Base-by-base conservation (phyloP, 202 grass and related monocot genomes). In the Elaeis oleifera region DNA sequence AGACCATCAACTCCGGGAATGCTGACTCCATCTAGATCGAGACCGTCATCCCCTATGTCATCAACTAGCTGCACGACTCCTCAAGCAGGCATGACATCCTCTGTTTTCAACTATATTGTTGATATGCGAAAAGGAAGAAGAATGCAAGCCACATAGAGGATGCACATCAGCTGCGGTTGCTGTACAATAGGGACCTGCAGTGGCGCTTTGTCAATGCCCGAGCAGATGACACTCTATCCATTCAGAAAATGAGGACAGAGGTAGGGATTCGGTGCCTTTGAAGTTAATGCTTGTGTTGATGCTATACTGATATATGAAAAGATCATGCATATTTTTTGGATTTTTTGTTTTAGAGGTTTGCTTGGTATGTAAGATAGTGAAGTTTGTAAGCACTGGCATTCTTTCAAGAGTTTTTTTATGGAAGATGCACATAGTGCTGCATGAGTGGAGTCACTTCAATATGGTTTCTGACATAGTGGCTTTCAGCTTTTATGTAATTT, bases 151-250 rank as follows among this genome's bases (percentile, higher is more conserved):
- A 92, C 67, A 63, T 65, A 11, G 64, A 80, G 78, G 84, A 97
- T 68, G 71, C 80, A 58, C 88, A 92, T 81, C 84, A 92, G 63
- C 74, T 97, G 69, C 82, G 75, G 55, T 72, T 92, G 20, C 76
- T 97, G 64, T 77, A 92, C 60, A 97, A 85, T 74, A 74, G 81
- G 71, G 73, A 75, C 71, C 69, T 97, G 59, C 92, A 97, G 56
- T 97, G 92, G 92, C 74, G 70, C 51, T 97, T 91, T 75, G 76
- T 89, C 59, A 97, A 86, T 89, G 85, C 92, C 23, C 86, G 85
- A 59, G 65, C 75, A 61, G 94, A 92, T 71, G 85, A 92, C 73
- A 72, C 87, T 69, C 55, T 81, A 54, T 77, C 78, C 26, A 81
- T 79, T 82, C 80, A 97, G 63, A 91, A 97, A 77, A 84, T 86